These are phyloP conservation scores for Rhizophagus prolifer DNA, from an alignment of 192 early-diverging fungal genomes.

Conservation along the genomic window DNA sequence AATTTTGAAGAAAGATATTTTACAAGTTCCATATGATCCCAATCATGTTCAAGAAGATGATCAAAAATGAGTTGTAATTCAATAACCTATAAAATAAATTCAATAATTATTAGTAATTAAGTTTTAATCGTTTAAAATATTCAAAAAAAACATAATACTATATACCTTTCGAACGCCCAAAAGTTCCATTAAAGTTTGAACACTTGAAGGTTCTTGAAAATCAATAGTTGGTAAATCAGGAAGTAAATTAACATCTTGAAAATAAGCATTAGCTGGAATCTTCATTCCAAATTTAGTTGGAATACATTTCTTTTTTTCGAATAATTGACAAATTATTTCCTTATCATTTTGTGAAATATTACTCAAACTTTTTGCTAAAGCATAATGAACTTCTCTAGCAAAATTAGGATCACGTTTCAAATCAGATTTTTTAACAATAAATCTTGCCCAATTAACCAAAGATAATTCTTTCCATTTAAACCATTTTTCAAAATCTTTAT, in stretches of 20 bases:
- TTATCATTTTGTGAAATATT: constrained; percentile 38
- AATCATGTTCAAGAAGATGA: constrained; percentile 68
- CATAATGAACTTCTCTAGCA: constrained; percentile 63
- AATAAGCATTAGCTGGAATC: constrained; percentile 70
- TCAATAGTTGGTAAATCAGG: constrained; percentile 75
- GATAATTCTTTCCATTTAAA: constrained; percentile 22
- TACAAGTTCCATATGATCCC: constrained; percentile 81
- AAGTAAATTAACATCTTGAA: constrained; percentile 77
- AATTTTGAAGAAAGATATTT: constrained; percentile 68
- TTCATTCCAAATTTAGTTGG: constrained; percentile 73
- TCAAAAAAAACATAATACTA: no score
- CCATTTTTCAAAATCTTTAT: constrained; percentile 6
- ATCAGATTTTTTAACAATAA: background rate
- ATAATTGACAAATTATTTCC: constrained; percentile 31
- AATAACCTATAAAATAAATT: constrained; percentile 53
- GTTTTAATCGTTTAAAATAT: no score
- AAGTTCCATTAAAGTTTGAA: constrained; percentile 57
- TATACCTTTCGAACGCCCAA: constrained; percentile 78
- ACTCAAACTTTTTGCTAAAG: constrained; percentile 51
- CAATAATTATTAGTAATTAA: background rate
- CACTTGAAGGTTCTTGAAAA: constrained; percentile 40
- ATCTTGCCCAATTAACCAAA: constrained; percentile 6
- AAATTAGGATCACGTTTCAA: constrained; percentile 49
- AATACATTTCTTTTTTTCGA: constrained; percentile 58
- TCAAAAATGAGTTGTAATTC: constrained; percentile 85